Evolutionary conservation across 2,329 filamentous ascomycete genomes (phyloP).

Genomic region (Fusarium ambrosium): DNA sequence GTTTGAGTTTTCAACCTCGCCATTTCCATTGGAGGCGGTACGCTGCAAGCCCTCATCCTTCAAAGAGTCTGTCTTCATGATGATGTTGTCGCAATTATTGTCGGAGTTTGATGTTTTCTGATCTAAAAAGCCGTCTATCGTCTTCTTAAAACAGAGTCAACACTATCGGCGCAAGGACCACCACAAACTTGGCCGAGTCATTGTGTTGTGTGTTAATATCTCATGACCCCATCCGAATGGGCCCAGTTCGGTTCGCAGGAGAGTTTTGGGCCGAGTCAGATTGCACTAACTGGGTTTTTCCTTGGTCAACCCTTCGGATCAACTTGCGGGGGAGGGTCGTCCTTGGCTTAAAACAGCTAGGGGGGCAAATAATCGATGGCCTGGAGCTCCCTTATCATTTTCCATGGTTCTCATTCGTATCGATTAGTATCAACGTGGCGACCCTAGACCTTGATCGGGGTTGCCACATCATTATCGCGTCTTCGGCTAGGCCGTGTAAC

Average conservation of each 20-base stretch:
- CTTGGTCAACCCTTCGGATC: neutral
- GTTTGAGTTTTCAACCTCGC: neutral
- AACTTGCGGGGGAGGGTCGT: neutral
- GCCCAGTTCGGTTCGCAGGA: neutral
- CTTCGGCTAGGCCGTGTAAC: slow-evolving; percentile 2
- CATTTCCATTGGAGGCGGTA: neutral
- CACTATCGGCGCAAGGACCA: neutral
- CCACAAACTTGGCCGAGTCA: neutral
- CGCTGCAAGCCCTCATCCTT: neutral
- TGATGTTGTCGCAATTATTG: neutral
- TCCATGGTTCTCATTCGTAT: neutral
- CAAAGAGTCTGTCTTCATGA: neutral
- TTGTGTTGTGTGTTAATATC: neutral
- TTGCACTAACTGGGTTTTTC: neutral
- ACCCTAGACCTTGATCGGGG: neutral
- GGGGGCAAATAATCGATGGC: neutral
- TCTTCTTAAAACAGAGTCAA: neutral
- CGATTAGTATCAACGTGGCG: neutral
- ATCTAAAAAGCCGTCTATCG: neutral
- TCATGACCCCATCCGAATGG: neutral
- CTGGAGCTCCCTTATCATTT: neutral
- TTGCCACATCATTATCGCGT: neutral
- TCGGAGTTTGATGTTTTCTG: neutral
- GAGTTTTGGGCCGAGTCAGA: slow-evolving; percentile 7
- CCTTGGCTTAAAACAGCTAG: slow-evolving; percentile 1